Percentiles rank a stretch among this genome's conserved stretches.
Evolutionary conservation across 2,329 filamentous ascomycete species (phyloP).

Genomic region (Dactylonectria estremocensis): DNA sequence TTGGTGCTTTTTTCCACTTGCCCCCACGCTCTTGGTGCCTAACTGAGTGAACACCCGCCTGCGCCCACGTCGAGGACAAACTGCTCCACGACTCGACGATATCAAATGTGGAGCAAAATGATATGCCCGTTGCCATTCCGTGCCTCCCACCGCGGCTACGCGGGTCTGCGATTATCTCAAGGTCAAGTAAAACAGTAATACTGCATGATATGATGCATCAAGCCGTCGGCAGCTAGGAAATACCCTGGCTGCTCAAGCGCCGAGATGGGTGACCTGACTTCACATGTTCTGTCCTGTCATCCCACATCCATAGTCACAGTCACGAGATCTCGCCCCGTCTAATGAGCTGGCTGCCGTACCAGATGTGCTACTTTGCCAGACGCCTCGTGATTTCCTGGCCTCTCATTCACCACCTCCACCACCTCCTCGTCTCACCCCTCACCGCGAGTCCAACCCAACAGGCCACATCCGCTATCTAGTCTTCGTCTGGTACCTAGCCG

Average conservation of each 20-base stretch:
- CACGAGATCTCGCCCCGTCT: conserved; percentile 33
- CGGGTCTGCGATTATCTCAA: conserved; percentile 23
- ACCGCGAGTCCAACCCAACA: conserved; percentile 12
- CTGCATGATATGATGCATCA: conserved; percentile 1
- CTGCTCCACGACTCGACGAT: conserved; percentile 12
- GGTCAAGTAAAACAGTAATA: conserved; percentile 15
- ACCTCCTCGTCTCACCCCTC: conserved; percentile 26
- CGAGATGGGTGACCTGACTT: conserved; percentile 39
- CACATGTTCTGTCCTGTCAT: conserved; percentile 34
- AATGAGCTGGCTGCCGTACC: conserved; percentile 24
- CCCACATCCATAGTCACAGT: conserved; percentile 30
- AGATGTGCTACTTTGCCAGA: conserved; percentile 25
- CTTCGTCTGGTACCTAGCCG: background rate
- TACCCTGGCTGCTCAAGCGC: conserved; percentile 16
- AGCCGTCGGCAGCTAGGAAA: conserved; percentile 16
- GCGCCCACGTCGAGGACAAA: background rate
- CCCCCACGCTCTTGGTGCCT: conserved; percentile 39
- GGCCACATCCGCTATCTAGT: conserved; percentile 6
- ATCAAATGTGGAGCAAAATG: conserved; percentile 28
- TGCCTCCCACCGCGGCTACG: conserved; percentile 29
- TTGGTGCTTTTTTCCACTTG: conserved; percentile 27
- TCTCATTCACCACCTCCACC: conserved; percentile 29
- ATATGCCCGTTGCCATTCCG: conserved; percentile 12
- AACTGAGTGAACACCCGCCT: background rate
- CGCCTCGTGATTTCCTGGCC: conserved; percentile 17